Conservation (phyloP, 2,329 filamentous ascomycete genomes). For the Exophiala spinifera region DNA sequence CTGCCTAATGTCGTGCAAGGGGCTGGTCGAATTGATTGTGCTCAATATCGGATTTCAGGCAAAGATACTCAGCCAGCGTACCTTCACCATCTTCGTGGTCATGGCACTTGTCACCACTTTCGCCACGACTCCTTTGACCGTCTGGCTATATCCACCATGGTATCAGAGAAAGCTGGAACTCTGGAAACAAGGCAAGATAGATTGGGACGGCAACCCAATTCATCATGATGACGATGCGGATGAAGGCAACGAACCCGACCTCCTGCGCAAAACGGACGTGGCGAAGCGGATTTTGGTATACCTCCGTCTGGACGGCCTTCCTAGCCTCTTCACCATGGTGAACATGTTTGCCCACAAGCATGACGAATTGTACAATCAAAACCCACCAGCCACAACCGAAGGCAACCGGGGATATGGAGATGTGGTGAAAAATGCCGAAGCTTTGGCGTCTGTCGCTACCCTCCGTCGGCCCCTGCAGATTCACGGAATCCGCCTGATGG, state of each 20-base stretch:
- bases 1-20: slow-evolving; percentile 93
- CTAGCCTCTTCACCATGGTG: slow-evolving; percentile 77
- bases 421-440: slow-evolving; percentile 16
- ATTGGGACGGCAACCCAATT: slow-evolving; percentile 68
- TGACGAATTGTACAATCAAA: slow-evolving; percentile 18
- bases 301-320: slow-evolving; percentile 78
- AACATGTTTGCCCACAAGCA: slow-evolving; percentile 55
- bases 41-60: slow-evolving; percentile 78
- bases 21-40: slow-evolving; percentile 92
- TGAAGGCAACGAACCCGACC: slow-evolving; percentile 21
- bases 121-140: slow-evolving; percentile 72
- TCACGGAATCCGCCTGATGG: slow-evolving; percentile 79
- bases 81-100: slow-evolving; percentile 91
- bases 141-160: slow-evolving; percentile 70
- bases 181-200: slow-evolving; percentile 82
- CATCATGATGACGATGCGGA: slow-evolving; percentile 46
- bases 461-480: slow-evolving; percentile 61
- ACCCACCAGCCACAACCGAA: slow-evolving; percentile 28
- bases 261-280: slow-evolving; percentile 30
- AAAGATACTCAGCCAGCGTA: slow-evolving; percentile 72
- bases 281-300: slow-evolving; percentile 69
- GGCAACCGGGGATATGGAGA: slow-evolving; percentile 1
- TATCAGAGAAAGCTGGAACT: slow-evolving; percentile 70
- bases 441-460: slow-evolving; percentile 8
- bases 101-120: slow-evolving; percentile 90